phyloP scores from a whole-genome alignment of 2,329 filamentous ascomycete genomes.

The Lachnellula willkommii region DNA sequence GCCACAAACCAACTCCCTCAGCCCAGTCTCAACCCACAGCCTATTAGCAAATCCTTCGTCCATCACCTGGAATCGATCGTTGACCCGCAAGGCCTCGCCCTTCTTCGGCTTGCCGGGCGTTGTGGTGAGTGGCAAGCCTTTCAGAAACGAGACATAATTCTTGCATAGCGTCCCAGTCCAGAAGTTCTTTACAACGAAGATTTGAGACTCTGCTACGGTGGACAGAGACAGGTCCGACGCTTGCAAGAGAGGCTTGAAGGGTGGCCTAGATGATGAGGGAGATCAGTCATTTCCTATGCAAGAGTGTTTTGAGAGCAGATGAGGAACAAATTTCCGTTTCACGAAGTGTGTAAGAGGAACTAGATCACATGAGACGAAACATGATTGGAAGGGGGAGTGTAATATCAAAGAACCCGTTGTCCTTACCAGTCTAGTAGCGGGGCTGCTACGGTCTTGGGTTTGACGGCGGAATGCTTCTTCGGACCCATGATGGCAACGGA shows the following conservation, averaged over 20 bases:
- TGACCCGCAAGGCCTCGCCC: conserved; percentile 69
- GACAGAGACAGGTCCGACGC: conserved; percentile 49
- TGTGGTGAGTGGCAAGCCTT: conserved; percentile 53
- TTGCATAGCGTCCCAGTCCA: conserved; percentile 59
- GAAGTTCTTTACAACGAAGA: conserved; percentile 58
- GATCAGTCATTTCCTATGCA: neutral
- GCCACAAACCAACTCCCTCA: conserved; percentile 48
- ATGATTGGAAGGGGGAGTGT: too few species aligned
- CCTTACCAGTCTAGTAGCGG: too few species aligned
- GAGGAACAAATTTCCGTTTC: too few species aligned
- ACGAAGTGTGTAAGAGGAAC: too few species aligned
- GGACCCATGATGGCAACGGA: conserved; percentile 12
- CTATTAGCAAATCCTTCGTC: conserved; percentile 68
- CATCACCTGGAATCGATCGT: conserved; percentile 81
- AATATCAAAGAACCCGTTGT: too few species aligned
- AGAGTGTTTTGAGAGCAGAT: too few species aligned
- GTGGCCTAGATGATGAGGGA: conserved; percentile 53
- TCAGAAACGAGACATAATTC: conserved; percentile 57
- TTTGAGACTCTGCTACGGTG: conserved; percentile 51
- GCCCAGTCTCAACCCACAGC: conserved; percentile 71
- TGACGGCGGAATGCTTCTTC: conserved; percentile 19
- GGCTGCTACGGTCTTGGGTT: conserved; percentile 5
- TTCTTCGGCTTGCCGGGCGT: conserved; percentile 62
- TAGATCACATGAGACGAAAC: too few species aligned
- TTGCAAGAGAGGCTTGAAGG: conserved; percentile 51